Base-by-base conservation (phyloP, 1,284 basidiomycete species). In the Leccinum solheimii region DNA sequence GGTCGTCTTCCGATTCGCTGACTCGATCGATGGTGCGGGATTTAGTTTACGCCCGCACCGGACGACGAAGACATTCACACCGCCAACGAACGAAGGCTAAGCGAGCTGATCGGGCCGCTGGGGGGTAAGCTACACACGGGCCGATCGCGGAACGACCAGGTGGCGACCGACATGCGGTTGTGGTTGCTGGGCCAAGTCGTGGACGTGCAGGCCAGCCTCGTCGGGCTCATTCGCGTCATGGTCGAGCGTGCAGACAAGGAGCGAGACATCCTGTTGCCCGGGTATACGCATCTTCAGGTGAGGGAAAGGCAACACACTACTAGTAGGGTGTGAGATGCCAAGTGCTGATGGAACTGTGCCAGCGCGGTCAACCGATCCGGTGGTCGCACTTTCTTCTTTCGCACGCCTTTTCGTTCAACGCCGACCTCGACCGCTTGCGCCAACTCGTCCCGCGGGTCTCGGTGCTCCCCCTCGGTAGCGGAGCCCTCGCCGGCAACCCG, bases 21-120 rank as follows among this genome's bases (percentile, higher is more conserved):
- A 36, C 11, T 53, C 13, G 5, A 23, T 23, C 13, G 5, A 23
- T 23, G 19, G 10, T 10, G 19, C 21, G 19, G 11, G 11, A 45
- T 45, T 16, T 68, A 94, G 87, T 97, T 97, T 72, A 72, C 79
- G 64, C 78, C 87, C 50, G 80, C 88, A 63, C 80, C 86, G 14
- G 95, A 97, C 68, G 97, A 99, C 73, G 97, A 99, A 73, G 97
- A 99, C 73, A 98, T 99, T 64, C 97, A 99, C 76, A 99, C 97
- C n/a, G 97, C 97, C 61, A 99, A 99, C 73, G 97, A 99, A 77
- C 90, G 97, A 58, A 85, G 97, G 34, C 78, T 99, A 68, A 94
- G 89, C 66, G 97, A 99, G 79, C 79, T 98, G 62, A 94, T 99
- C 62, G 97, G 97, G 0, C 82, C 90, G 21, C 84, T 96, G 10